Base-by-base conservation (phyloP, 1,284 basidiomycete species). In the Tylopilus sp. region DNA sequence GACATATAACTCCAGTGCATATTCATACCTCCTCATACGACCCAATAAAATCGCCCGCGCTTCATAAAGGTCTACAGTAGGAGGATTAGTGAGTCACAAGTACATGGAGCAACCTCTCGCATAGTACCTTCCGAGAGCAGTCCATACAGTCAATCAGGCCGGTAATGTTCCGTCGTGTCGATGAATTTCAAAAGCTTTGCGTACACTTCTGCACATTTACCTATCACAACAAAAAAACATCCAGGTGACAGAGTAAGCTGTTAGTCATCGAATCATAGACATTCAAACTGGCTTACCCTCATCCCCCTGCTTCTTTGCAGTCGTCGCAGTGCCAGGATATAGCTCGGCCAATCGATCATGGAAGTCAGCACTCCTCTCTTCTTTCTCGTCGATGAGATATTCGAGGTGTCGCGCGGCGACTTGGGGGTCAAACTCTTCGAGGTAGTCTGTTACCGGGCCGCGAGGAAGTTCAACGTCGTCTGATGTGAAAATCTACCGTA, bases 381-480 rank as follows among this genome's bases (percentile, higher is more conserved):
- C 86, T 15, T 93, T 84, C 62, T 92, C 89, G 6, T 86, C 80
- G 57, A 98, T 93, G 57, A 98, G 83, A 74, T 91, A 94, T 77
- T 98, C 96, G n/a, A 99, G 84, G 80, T 95, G 99, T 12, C 87
- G 85, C 2, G 89, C 84, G 72, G 92, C 95, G 13, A 94, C 79
- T n/a, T 80, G 78, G 4, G 86, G 86, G 68, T 94, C 87, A 39
- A 94, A 85, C 24, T 81, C 82, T 68, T 95, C 92, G 6, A 99
- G 86, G 76, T 93, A 96, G 59, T 91, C 86, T 4, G 91, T 89
- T 2, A 98, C 94, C 10, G 84, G 83, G 47, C 86, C 82, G 16
- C 89, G 87, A n/a, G 96, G 95, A 22, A 98, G 85, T 60, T 96
- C 94, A 2, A 93, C 93, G 67, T 97, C 95, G 74, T 99, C 97